Base-by-base conservation (phyloP, 2,329 filamentous ascomycete genomes). In the Alternaria viburni region DNA sequence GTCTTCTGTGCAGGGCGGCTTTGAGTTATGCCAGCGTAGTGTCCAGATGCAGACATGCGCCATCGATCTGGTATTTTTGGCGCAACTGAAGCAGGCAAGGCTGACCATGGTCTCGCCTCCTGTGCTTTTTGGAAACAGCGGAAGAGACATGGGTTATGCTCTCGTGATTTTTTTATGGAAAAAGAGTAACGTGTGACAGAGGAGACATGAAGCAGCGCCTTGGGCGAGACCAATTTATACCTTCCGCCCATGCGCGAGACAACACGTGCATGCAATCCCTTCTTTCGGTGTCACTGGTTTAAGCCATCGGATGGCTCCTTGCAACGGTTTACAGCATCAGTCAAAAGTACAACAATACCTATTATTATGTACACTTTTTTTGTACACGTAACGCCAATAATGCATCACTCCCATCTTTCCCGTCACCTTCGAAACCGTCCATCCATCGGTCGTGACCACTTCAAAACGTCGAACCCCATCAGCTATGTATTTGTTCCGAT, bases 301-400 rank as follows among this genome's bases (percentile, higher is more conserved):
- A 10, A 23, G 1, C 1, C 13, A 5, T 9, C 6, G 21, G 7
- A 51, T 51, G 5, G 13, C 13, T n/a, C n/a, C n/a, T n/a, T n/a
- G n/a, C 28, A 51, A n/a, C 2, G 21, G 0, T 9, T 11, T 36
- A 4, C 28, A 51, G 3, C 3, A 36, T 0, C 2, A 5, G 19
- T 41, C 28, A 52, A 52, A 7, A 41, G 49, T 52, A 52, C 30
- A 52, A 41, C 19, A 52, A 52, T 41, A 13, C 28, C 49, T 9
- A 52, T 52, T 52, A 52, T 25, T 36, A 52, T 52, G 49, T 52
- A 41, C 49, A 41, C 10, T 52, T 52, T 52, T 51, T 41, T 13
- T 52, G 49, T 52, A 41, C 49, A 52, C 49, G 19, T 25, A 52
- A 41, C 49, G 49, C 49, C 49, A 25, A 41, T 25, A 41, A 52